Base-by-base conservation (phyloP, 2,329 filamentous ascomycete genomes). In the Didymella sp. region DNA sequence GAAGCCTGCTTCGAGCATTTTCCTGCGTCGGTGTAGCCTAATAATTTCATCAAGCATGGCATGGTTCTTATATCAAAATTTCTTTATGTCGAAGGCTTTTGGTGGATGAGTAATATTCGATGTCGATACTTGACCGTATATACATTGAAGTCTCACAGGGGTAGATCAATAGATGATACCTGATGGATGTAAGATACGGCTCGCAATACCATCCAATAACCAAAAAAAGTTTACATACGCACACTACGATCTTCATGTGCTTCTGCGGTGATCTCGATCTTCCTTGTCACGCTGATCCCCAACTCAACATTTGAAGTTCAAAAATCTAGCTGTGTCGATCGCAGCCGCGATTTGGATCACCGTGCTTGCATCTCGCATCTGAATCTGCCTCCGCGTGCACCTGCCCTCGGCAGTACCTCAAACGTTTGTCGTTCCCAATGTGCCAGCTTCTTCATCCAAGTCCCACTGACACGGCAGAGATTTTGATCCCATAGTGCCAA, bases 41-140 rank as follows among this genome's bases (percentile, higher is more conserved):
- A 61, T 67, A 66, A 60, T 62, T 46, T 43, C 52, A 60, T 54
- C 46, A 50, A 61, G 56, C 64, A 62, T 57, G 57, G 62, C 50
- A 54, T 60, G 56, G 58, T 57, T 61, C 49, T 58, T 38, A 42
- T 42, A 51, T 49, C 27, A 58, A 59, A 31, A 46, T 49, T 35
- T 51, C 41, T 24, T 56, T 61, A 21, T 46, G 37, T 43, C 49
- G 38, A 28, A 46, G 58, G 57, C 45, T 33, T 49, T 21, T 65
- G 49, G 52, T 56, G 60, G 45, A 55, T 40, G 35, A 45, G 51
- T 64, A 66, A 68, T 68, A 56, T 68, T 63, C 57, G 49, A 56
- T 67, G 65, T 67, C 57, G 58, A 69, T 68, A 69, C 58, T 67
- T 66, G 56, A 60, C 21, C 12, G 49, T 41, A 57, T 55, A 25